phyloP scores from a whole-genome alignment of 306 rosid genomes.

The Astragalus glycyphyllos region DNA sequence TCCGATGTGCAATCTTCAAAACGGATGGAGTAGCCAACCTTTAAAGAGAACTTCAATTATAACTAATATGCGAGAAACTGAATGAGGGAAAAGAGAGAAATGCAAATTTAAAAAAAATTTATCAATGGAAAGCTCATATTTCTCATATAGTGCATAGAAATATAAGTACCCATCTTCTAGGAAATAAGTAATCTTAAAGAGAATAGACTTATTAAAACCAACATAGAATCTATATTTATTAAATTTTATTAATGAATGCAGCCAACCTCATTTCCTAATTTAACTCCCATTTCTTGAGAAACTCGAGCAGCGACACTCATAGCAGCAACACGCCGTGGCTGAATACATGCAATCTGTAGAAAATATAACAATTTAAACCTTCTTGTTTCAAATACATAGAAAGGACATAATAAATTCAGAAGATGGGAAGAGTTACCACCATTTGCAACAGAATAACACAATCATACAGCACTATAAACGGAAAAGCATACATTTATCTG shows the following conservation, averaged over 20 bases:
- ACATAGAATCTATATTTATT: constrained; percentile 9
- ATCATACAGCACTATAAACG: constrained; percentile 8
- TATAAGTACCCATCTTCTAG: constrained; percentile 14
- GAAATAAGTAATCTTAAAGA: constrained; percentile 6
- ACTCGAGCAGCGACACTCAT: too few relatives aligned
- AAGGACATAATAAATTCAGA: not conserved
- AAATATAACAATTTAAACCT: constrained; percentile 3
- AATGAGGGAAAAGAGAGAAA: not conserved
- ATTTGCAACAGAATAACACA: constrained; percentile 12
- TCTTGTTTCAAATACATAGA: constrained; percentile 13
- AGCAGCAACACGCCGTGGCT: too few relatives aligned
- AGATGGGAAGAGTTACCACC: constrained; percentile 7
- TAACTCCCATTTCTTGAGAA: constrained; percentile 80
- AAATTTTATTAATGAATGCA: constrained; percentile 11
- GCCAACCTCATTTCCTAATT: constrained; percentile 96
- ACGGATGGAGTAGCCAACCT: constrained; percentile 97
- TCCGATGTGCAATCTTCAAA: constrained; percentile 95
- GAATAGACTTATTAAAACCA: constrained; percentile 20
- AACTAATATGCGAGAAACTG: constrained; percentile 21
- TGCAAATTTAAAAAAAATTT: constrained; percentile 6
- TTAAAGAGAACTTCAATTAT: constrained; percentile 28
- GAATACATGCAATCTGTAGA: constrained; percentile 79
- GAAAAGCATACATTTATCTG: constrained; percentile 12
- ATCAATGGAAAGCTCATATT: constrained; percentile 7
- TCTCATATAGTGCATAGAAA: not conserved